Percentiles rank a stretch among this genome's conserved stretches.
Evolutionary conservation across 306 rosid genomes (phyloP).

Genomic region (Betula pendula): DNA sequence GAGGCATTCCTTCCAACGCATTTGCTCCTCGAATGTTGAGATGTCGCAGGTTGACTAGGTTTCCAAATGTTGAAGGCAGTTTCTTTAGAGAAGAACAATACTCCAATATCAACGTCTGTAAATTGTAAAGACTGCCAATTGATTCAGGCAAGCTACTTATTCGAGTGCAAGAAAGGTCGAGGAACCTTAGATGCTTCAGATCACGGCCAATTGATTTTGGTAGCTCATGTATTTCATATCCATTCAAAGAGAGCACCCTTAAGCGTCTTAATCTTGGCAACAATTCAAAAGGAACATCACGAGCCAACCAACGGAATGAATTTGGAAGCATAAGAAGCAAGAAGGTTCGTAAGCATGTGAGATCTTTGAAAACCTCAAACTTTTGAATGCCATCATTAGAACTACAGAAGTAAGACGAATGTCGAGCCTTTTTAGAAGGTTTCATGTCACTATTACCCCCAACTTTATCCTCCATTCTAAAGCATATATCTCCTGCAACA

Average conservation of each 20-base stretch:
- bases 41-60: too few species aligned
- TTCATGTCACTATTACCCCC: too few species aligned
- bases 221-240: not conserved
- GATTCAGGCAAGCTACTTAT: too few species aligned
- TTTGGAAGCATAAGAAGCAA: slow-evolving; percentile 3
- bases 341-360: slow-evolving; percentile 59
- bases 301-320: too few species aligned
- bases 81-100: not conserved
- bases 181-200: not conserved
- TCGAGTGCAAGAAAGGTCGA: not conserved
- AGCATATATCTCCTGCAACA: too few species aligned
- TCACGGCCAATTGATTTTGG: not conserved
- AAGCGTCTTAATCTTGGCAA: not conserved
- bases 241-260: not conserved
- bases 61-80: not conserved
- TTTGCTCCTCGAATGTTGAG: too few species aligned
- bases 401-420: not conserved
- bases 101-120: not conserved
- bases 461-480: fast-evolving
- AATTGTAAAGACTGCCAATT: not conserved
- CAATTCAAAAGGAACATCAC: fast-evolving
- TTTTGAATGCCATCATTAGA: fast-evolving
- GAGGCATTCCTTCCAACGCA: too few species aligned
- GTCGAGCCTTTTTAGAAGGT: not conserved
- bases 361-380: not conserved